Percentiles rank a stretch among this genome's conserved stretches.
These are phyloP conservation scores for Pterocarpus macrocarpus DNA, from an alignment of 306 rosid species.

Conservation along the genomic window DNA sequence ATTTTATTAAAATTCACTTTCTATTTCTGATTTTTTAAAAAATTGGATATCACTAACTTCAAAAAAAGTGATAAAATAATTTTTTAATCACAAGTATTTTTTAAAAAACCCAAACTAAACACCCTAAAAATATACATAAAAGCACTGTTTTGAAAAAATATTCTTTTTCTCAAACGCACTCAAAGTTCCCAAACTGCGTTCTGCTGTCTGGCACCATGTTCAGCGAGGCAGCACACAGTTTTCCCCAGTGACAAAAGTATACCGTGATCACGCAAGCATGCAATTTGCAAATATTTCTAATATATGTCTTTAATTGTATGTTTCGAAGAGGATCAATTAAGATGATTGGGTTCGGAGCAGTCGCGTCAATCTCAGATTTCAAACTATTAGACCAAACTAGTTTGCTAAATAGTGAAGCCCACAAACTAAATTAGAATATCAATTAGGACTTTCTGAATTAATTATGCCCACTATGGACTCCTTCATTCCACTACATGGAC, in stretches of 20 bases:
- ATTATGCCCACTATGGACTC: background rate
- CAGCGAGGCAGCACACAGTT: background rate
- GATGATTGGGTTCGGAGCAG: background rate
- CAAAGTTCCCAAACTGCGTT: background rate
- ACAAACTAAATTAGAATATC: background rate
- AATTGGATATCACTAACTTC: no score
- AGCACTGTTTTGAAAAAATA: no score
- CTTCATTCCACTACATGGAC: background rate
- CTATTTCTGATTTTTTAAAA: no score
- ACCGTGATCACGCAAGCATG: background rate
- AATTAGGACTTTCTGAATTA: no score
- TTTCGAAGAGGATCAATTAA: background rate
- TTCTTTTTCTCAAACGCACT: no score
- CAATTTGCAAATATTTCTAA: slow-evolving; percentile 1
- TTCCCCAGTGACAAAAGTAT: background rate
- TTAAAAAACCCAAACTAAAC: no score
- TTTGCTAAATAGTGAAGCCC: background rate
- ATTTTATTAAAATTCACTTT: no score
- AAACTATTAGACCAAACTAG: background rate
- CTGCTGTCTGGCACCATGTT: background rate
- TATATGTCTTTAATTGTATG: background rate
- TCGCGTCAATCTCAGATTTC: background rate
- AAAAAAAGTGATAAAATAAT: no score
- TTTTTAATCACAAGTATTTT: no score
- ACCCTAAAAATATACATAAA: no score